Evolutionary conservation across 2,329 filamentous ascomycete species (phyloP), one percentile per base, ranked within the genome.

Genomic region (Pseudopyrenochaeta lycopersici): DNA sequence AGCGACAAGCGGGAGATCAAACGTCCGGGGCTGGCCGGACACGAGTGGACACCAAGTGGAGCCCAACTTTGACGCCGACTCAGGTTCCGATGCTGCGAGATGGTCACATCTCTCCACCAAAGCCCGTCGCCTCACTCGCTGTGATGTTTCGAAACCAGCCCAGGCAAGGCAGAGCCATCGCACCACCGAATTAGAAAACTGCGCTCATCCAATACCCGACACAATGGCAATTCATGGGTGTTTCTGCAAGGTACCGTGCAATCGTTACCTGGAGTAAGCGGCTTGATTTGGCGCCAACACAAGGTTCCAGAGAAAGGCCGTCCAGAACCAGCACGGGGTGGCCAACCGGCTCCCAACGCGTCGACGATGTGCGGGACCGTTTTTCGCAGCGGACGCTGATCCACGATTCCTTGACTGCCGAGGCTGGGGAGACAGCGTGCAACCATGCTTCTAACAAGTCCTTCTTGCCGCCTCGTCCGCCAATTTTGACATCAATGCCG

Each of bases 401-500:
- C 32, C 49, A 46, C 32, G 38, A 36, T 42, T 45, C 42, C 43
- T 39, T 36, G 33, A 40, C 31, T 46, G 42, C 39, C 44, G 30
- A 41, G 15, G 41, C 36, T 38, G 39, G 23, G 31, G 42, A 30
- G 21, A 27, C n/a, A 20, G 23, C 40, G 53, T 49, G 27, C 47
- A 23, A 43, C 48, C 36, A 56, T 29, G 35, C 31, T 15, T 30
- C 23, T 30, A 43, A 44, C 49, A 29, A 29, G 10, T 29, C 42
- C 29, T 10, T 44, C 23, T 43, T 39, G 20, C 38, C 39, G 50
- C 50, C 33, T 35, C 23, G 12, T 18, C 40, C 1, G 9, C 14
- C 44, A 51, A 23, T 38, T 40, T 35, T 30, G 29, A 29, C 30
- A 52, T 62, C 55, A 54, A 67, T 66, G 64, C 62, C 51, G 61